phyloP scores from a whole-genome alignment of 1,284 basidiomycete species.

The Tylopilus orsonianus region DNA sequence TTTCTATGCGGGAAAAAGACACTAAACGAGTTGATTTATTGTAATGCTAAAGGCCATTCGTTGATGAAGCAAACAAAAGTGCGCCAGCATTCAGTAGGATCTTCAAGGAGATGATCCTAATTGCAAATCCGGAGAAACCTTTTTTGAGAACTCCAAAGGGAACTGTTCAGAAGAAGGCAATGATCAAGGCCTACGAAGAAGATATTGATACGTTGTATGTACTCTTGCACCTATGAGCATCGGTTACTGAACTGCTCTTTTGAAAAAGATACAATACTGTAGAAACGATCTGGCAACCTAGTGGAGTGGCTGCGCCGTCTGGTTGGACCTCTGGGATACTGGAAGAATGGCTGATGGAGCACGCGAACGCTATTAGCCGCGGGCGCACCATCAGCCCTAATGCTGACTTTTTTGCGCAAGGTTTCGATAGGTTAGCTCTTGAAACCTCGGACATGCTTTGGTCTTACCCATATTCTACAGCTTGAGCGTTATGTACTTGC shows the following conservation, averaged over 20 bases:
- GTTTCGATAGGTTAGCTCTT: slow-evolving; percentile 2
- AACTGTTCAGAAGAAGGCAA: background rate
- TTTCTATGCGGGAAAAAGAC: too few species aligned
- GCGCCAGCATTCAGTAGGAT: slow-evolving; percentile 1
- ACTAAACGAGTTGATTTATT: background rate
- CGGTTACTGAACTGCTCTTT: too few species aligned
- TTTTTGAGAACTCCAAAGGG: background rate
- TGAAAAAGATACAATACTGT: background rate
- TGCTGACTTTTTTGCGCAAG: background rate
- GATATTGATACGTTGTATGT: background rate
- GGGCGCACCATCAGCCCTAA: background rate
- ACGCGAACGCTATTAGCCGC: slow-evolving; percentile 18
- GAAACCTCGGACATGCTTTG: too few species aligned
- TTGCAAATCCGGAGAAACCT: background rate
- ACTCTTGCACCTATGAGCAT: too few species aligned
- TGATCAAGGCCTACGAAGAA: background rate
- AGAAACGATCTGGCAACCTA: background rate
- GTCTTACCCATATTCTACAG: too few species aligned
- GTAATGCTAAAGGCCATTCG: background rate
- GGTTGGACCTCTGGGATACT: slow-evolving; percentile 16
- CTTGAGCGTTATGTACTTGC: too few species aligned
- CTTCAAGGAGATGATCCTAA: slow-evolving; percentile 1
- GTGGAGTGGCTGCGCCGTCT: slow-evolving; percentile 5
- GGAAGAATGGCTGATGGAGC: slow-evolving; percentile 24
- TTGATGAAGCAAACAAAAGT: background rate